Percentiles rank a stretch among this genome's conserved stretches.
Evolutionary conservation across 306 rosid species (phyloP).

Genomic region (Quillaja saponaria): DNA sequence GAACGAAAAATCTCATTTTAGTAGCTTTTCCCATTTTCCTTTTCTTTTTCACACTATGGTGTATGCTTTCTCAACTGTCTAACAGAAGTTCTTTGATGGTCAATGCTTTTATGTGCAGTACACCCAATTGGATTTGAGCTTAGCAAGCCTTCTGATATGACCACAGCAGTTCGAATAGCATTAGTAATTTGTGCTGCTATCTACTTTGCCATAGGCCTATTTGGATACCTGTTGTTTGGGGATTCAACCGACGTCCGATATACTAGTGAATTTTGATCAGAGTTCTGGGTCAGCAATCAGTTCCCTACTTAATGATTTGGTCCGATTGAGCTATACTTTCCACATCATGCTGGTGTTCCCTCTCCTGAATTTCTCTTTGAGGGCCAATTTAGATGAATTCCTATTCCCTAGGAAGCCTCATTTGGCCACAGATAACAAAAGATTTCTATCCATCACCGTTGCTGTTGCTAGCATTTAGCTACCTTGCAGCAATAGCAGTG

Average conservation of each 20-base stretch:
- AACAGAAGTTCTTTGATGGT: not conserved
- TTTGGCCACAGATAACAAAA: constrained; percentile 56
- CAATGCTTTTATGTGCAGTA: constrained; percentile 46
- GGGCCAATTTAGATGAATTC: constrained; percentile 78
- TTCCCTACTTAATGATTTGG: constrained; percentile 57
- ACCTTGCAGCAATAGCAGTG: constrained; percentile 76
- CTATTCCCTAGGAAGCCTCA: constrained; percentile 59
- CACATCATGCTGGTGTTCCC: constrained; percentile 93
- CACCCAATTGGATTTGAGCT: constrained; percentile 93
- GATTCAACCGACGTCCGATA: constrained; percentile 73
- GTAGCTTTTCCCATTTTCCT: not conserved
- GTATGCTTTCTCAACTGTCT: not conserved
- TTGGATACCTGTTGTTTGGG: constrained; percentile 89
- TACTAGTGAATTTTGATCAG: constrained; percentile 79
- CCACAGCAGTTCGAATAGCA: constrained; percentile 67
- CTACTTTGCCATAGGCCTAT: constrained; percentile 69
- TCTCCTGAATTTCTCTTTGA: constrained; percentile 72
- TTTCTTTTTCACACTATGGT: not conserved
- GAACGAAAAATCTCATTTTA: no score
- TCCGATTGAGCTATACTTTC: constrained; percentile 83
- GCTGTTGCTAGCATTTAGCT: constrained; percentile 56
- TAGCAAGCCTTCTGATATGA: constrained; percentile 68
- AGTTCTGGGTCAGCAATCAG: constrained; percentile 53
- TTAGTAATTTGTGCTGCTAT: constrained; percentile 61
- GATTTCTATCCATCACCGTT: constrained; percentile 67